These are phyloP conservation scores for Schizochytrium sp. DNA, from an alignment of 108 stramenopile species.

Conservation along the genomic window DNA sequence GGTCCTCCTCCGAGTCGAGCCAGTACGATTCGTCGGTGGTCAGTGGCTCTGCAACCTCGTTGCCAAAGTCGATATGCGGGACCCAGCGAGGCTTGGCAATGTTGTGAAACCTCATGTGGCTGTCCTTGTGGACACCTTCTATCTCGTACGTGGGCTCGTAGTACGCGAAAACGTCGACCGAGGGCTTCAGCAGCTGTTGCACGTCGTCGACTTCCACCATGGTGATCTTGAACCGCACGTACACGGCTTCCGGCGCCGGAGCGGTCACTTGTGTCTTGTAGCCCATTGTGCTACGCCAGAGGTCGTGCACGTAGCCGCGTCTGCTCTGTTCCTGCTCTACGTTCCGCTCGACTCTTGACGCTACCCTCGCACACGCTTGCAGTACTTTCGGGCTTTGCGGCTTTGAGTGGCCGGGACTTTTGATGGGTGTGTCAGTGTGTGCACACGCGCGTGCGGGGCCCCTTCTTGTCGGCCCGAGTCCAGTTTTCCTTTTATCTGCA, in stretches of 20 bases:
- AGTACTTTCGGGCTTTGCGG: too few species aligned
- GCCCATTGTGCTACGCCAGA: background rate
- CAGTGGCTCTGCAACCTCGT: background rate
- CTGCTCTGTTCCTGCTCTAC: too few species aligned
- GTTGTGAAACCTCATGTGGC: background rate
- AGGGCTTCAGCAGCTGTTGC: background rate
- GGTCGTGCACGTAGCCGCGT: too few species aligned
- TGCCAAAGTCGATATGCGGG: background rate
- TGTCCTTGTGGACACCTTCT: background rate
- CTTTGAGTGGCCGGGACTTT: too few species aligned
- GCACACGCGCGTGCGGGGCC: too few species aligned
- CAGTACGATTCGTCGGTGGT: background rate
- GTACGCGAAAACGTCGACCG: background rate
- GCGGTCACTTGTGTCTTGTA: background rate
- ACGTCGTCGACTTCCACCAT: background rate
- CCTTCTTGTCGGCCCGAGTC: too few species aligned
- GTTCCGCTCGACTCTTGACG: too few species aligned
- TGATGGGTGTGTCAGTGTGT: too few species aligned
- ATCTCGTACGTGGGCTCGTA: background rate
- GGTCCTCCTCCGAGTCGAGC: background rate
- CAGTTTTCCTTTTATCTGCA: too few species aligned
- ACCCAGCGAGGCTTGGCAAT: background rate
- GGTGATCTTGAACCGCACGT: background rate
- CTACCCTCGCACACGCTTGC: too few species aligned
- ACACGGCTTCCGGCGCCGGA: background rate